Conservation (phyloP, 2,329 filamentous ascomycete species). For the Pseudogymnoascus sp. region DNA sequence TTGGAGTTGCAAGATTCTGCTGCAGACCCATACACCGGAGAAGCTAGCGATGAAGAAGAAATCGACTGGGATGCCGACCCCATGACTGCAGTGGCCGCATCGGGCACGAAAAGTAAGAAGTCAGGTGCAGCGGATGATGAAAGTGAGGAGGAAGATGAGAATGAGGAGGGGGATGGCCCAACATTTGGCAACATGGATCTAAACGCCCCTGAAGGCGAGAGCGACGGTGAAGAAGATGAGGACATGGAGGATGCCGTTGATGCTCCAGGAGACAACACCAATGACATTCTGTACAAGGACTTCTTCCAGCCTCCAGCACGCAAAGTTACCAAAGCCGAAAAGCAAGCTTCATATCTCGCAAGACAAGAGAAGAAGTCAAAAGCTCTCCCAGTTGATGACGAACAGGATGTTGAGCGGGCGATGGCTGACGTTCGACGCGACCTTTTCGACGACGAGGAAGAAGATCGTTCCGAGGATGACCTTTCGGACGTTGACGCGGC, state of each 20-base stretch:
- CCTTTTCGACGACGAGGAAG: constrained; percentile 72
- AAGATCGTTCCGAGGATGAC: constrained; percentile 54
- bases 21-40: constrained; percentile 65
- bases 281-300: constrained; percentile 82
- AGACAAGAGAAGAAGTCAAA: constrained; percentile 34
- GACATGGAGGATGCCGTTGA: constrained; percentile 48
- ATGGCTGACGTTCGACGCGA: constrained; percentile 84
- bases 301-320: constrained; percentile 82
- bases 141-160: constrained; percentile 43
- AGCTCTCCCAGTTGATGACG: constrained; percentile 38
- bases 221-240: constrained; percentile 48
- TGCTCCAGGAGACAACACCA: constrained; percentile 58
- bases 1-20: constrained; percentile 77
- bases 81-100: constrained; percentile 34
- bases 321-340: constrained; percentile 50
- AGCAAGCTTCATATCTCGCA: constrained; percentile 33
- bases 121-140: constrained; percentile 29
- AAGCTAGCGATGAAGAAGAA: constrained; percentile 73
- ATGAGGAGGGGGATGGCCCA: constrained; percentile 67
- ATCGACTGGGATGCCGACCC: constrained; percentile 84
- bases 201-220: constrained; percentile 61
- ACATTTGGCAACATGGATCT: constrained; percentile 76
- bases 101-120: constrained; percentile 26
- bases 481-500: constrained; percentile 58
- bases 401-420: constrained; percentile 66